These are phyloP conservation scores for Leucaena leucocephala DNA, from an alignment of 306 rosid genomes.

Conservation along the genomic window DNA sequence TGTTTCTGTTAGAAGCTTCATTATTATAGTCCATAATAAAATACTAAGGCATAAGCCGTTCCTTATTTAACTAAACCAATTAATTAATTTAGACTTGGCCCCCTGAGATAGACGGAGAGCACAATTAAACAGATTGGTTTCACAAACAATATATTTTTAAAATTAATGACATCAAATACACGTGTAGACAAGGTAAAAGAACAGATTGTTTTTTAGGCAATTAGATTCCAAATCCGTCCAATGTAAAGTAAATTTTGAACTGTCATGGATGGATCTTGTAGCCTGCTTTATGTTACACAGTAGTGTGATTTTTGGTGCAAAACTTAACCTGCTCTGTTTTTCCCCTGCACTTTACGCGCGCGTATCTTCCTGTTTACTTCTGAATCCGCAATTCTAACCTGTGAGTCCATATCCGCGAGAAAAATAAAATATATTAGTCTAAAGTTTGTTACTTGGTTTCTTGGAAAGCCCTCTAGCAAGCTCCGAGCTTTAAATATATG, in stretches of 20 bases:
- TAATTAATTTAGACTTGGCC: slow-evolving; percentile 21
- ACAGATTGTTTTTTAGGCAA: neutral
- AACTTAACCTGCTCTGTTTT: neutral
- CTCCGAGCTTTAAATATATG: slow-evolving; percentile 37
- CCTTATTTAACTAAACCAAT: neutral
- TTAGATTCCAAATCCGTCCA: slow-evolving; percentile 21
- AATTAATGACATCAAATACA: slow-evolving; percentile 25
- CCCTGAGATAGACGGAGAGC: slow-evolving; percentile 42
- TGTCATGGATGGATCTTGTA: neutral
- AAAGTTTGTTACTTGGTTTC: slow-evolving; percentile 80
- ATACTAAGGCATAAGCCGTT: neutral
- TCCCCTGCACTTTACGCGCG: neutral
- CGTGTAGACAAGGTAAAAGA: slow-evolving; percentile 26
- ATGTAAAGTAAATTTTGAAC: slow-evolving; percentile 37
- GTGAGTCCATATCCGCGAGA: slow-evolving; percentile 18
- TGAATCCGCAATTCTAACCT: slow-evolving; percentile 39
- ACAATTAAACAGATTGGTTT: slow-evolving; percentile 26
- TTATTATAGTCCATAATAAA: slow-evolving; percentile 7
- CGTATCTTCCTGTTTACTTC: slow-evolving; percentile 6
- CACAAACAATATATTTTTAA: slow-evolving; percentile 3
- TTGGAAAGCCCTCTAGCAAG: slow-evolving; percentile 77
- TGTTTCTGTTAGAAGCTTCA: slow-evolving; percentile 29
- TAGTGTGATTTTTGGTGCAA: neutral
- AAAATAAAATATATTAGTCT: slow-evolving; percentile 12
- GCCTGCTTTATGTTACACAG: neutral